These are phyloP conservation scores for Skeletonema potamos DNA, from an alignment of 108 stramenopile genomes.

Conservation along the genomic window DNA sequence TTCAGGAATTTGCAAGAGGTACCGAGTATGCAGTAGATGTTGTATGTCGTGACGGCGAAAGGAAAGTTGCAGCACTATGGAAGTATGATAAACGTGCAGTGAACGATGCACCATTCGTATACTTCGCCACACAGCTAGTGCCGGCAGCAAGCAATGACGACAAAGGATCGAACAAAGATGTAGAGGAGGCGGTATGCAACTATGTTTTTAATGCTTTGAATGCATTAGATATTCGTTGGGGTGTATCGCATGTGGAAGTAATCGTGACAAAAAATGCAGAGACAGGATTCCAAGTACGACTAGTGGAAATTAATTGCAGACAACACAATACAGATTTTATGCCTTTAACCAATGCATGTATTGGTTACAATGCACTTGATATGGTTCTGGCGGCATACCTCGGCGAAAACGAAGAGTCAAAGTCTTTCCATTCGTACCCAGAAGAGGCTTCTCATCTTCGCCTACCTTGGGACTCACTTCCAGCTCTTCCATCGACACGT, in stretches of 20 bases:
- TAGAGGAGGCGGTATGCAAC: conserved; percentile 51
- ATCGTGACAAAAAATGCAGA: conserved; percentile 41
- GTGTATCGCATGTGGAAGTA: conserved; percentile 78
- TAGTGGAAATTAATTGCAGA: conserved; percentile 88
- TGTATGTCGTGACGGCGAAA: conserved; percentile 84
- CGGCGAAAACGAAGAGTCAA: conserved; percentile 37
- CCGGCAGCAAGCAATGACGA: conserved; percentile 15
- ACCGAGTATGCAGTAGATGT: conserved; percentile 92
- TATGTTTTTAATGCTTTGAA: conserved; percentile 57
- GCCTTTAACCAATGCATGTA: conserved; percentile 72
- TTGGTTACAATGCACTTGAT: conserved; percentile 85
- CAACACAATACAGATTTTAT: conserved; percentile 88
- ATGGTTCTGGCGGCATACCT: conserved; percentile 73
- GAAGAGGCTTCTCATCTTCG: conserved; percentile 23
- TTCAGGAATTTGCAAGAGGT: conserved; percentile 80
- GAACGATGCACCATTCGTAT: conserved; percentile 86
- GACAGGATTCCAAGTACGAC: conserved; percentile 38
- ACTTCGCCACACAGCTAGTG: conserved; percentile 86
- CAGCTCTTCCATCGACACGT: conserved; percentile 51
- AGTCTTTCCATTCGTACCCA: conserved; percentile 12
- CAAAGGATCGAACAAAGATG: conserved; percentile 16
- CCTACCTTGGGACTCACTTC: conserved; percentile 62
- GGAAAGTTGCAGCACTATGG: conserved; percentile 95
- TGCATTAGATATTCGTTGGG: conserved; percentile 71
- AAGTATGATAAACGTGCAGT: conserved; percentile 91